A percentile compares a stretch with the other conserved stretches of the same genome.
Evolutionary conservation across 768 basidiomycete genomes (phyloP).

Genomic region (Boletus insuetus): DNA sequence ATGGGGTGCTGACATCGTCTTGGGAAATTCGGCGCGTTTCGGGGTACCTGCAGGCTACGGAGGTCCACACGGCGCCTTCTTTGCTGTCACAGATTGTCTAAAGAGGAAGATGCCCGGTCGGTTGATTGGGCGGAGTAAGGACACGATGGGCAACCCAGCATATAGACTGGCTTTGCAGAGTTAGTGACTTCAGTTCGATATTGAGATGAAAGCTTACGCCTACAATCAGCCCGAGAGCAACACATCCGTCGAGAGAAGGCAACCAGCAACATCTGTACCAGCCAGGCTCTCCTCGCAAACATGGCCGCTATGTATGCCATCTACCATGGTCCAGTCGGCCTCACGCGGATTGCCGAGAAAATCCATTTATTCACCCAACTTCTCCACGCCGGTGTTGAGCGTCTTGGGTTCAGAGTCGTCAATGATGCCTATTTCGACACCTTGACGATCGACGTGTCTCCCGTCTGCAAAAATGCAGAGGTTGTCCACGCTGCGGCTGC

Average conservation of each 20-base stretch:
- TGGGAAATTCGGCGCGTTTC: conserved; percentile 95
- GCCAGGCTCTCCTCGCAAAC: conserved; percentile 95
- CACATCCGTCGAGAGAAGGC: conserved; percentile 98
- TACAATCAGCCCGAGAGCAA: conserved; percentile 78
- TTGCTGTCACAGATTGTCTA: conserved; percentile 85
- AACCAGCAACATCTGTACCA: conserved; percentile 97
- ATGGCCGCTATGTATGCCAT: conserved; percentile 99
- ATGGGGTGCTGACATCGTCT: conserved; percentile 96
- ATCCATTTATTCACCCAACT: conserved; percentile 87
- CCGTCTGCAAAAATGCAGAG: conserved; percentile 51
- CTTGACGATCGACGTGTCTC: conserved; percentile 71
- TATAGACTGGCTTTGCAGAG: conserved; percentile 95
- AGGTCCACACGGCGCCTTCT: conserved; percentile 97
- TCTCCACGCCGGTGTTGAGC: conserved; percentile 63
- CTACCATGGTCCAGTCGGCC: conserved; percentile 89
- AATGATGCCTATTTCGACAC: conserved; percentile 91
- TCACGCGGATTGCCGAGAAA: conserved; percentile 81
- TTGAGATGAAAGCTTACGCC: conserved; percentile 6
- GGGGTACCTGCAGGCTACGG: conserved; percentile 98
- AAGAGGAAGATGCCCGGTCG: conserved; percentile 99
- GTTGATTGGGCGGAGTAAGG: conserved; percentile 87
- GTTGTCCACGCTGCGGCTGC: conserved; percentile 68
- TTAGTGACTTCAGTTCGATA: conserved; percentile 37
- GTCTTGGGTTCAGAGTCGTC: conserved; percentile 68
- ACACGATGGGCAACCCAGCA: conserved; percentile 78